Base-by-base conservation (phyloP, 306 rosid genomes). In the Calophaca sinica region DNA sequence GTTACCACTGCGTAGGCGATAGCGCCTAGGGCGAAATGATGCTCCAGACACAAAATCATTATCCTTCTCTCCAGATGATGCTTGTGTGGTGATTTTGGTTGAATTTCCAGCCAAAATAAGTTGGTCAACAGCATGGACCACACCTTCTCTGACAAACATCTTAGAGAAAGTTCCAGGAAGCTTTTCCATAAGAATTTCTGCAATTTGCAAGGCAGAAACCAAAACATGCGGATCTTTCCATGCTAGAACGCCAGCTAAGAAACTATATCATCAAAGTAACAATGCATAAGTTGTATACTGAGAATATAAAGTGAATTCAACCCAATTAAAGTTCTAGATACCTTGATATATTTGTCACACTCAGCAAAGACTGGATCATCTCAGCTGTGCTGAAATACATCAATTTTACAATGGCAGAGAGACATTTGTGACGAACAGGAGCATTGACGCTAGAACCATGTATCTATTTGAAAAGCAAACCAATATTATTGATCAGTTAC, bases 181-280 rank as follows among this genome's bases (percentile, higher is more conserved):
- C 86, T 93, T 93, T 83, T 87, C 96, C 98, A 93, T 93, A 67
- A 93, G 98, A 83, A 93, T 86, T 68, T 90, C 96, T 3, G 98
- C 86, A 86, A 93, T 90, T 85, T 93, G 96, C 68, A 93, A 92
- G 46, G 98, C 88, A 63, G 98, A 96, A 71, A 93, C 86, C 83
- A 90, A 70, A 51, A 93, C 88, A 36, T 86, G 91, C 2, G 96
- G 96, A 85, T 93, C 98, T 86, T 93, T 93, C 98, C 98, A 93
- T 29, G 96, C 96, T 79, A 93, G 83, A 62, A 93, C 96, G 52
- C 96, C 94, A 29, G 98, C 98, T 82, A 93, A 72, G 70, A 93
- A 90, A 87, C 98, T 93, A 72, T 20, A 44, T n/a, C 45, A 87
- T 58, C 74, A 80, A 74, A 62, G 52, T 54, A 49, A 69, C 59